A percentile compares a stretch with the other conserved stretches of the same genome.
Evolutionary conservation across 345 rosid species (phyloP).

Genomic region (Pugionium dolabratum): DNA sequence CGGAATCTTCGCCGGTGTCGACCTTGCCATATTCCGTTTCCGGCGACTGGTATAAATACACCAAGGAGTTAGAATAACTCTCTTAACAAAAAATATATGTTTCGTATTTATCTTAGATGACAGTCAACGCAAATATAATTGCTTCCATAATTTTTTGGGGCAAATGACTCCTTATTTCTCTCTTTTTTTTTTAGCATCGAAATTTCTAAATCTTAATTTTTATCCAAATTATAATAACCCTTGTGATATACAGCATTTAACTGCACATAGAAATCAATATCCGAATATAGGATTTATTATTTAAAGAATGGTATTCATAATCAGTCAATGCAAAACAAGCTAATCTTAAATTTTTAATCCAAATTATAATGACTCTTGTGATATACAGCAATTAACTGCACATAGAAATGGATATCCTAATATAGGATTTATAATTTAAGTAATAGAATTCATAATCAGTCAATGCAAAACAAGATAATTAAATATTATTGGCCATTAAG

Average conservation of each 20-base stretch:
- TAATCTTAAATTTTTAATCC: not conserved
- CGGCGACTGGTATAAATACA: conserved; percentile 19
- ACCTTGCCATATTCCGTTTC: conserved; percentile 43
- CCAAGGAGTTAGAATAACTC: conserved; percentile 35
- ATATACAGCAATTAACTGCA: not conserved
- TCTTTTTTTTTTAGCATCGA: not conserved
- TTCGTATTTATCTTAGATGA: not conserved
- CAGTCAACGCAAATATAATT: conserved; percentile 27
- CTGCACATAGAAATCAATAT: not conserved
- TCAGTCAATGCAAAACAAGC: conserved; percentile 14
- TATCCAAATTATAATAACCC: not conserved
- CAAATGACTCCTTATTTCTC: not conserved
- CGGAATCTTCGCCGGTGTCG: conserved; percentile 45
- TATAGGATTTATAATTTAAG: not conserved
- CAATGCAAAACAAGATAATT: conserved; percentile 12
- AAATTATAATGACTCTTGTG: not conserved
- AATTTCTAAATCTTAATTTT: not conserved
- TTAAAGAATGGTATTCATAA: not conserved
- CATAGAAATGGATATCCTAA: not conserved
- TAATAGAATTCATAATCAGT: not conserved
- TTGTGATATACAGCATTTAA: not conserved
- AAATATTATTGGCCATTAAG: not conserved
- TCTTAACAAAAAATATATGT: not conserved
- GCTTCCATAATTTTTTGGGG: not conserved
- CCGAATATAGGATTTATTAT: not conserved